Conservation (phyloP, 176 grass and related monocot species). For the Rhynchospora breviuscula region DNA sequence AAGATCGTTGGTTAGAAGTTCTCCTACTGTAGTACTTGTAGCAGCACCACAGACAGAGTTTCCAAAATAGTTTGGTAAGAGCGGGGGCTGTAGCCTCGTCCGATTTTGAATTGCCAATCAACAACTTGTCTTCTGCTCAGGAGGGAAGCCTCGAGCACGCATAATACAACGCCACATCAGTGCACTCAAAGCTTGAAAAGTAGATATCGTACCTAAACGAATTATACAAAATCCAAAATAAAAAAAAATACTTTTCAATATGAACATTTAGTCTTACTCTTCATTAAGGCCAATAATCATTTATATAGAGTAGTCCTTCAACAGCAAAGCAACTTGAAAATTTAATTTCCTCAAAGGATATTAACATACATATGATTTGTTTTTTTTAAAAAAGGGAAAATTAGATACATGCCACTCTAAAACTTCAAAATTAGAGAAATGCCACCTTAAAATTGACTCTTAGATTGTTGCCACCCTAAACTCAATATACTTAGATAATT, state of each 20-base stretch:
- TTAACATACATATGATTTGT: not conserved
- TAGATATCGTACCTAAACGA: slow-evolving; percentile 24
- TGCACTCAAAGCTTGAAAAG: slow-evolving; percentile 31
- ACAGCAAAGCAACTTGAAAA: not conserved
- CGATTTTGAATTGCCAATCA: not conserved
- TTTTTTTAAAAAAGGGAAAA: too few species aligned
- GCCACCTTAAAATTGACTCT: too few species aligned
- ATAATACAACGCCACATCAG: slow-evolving; percentile 27
- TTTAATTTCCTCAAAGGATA: too few species aligned
- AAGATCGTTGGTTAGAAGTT: slow-evolving; percentile 23
- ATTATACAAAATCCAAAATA: not conserved
- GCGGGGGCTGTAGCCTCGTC: not conserved
- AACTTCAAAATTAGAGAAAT: too few species aligned
- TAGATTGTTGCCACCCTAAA: too few species aligned
- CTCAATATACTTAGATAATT: too few species aligned
- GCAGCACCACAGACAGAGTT: not conserved
- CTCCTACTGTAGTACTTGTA: slow-evolving; percentile 16
- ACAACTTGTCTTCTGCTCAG: slow-evolving; percentile 10
- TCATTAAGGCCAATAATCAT: too few species aligned
- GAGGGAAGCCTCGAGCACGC: slow-evolving; percentile 17
- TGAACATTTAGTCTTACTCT: too few species aligned
- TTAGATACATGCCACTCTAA: too few species aligned
- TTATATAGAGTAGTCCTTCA: too few species aligned
- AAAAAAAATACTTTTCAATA: too few species aligned
- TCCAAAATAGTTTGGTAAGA: slow-evolving; percentile 30